Evolutionary conservation across 805 yeast genomes (phyloP).

Genomic region (Brettanomyces sp.): DNA sequence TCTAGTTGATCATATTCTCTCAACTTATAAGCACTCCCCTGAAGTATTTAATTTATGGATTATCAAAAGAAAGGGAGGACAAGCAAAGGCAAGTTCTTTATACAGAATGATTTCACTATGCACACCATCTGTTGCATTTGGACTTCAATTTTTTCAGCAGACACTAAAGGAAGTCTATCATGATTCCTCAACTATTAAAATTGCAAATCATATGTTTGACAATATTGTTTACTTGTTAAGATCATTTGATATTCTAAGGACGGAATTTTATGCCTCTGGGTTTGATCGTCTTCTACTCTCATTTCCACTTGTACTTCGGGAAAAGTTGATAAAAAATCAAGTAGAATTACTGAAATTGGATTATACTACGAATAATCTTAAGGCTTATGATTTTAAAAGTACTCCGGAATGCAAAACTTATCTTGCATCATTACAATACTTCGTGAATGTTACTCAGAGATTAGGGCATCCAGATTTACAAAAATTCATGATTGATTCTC

Average conservation of each 20-base stretch:
- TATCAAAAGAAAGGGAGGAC: background rate
- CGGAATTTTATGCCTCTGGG: background rate
- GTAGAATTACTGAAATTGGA: too few species aligned
- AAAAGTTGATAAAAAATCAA: too few species aligned
- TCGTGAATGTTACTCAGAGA: background rate
- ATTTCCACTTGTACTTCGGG: background rate
- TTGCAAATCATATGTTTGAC: background rate
- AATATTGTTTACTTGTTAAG: background rate
- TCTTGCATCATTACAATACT: background rate
- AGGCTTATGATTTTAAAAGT: background rate
- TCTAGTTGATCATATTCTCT: background rate
- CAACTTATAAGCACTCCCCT: background rate
- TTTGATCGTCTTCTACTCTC: background rate
- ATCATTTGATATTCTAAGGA: background rate
- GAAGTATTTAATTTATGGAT: background rate
- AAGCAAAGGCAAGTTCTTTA: background rate
- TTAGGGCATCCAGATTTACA: background rate
- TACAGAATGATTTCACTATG: background rate
- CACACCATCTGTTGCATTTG: background rate
- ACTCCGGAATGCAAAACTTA: background rate
- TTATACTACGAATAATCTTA: background rate
- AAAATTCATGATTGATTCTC: background rate
- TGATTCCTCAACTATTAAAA: background rate
- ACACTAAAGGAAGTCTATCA: background rate
- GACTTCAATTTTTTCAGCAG: background rate